Evolutionary conservation across 345 rosid species (phyloP).

Genomic region (Citrus medica): DNA sequence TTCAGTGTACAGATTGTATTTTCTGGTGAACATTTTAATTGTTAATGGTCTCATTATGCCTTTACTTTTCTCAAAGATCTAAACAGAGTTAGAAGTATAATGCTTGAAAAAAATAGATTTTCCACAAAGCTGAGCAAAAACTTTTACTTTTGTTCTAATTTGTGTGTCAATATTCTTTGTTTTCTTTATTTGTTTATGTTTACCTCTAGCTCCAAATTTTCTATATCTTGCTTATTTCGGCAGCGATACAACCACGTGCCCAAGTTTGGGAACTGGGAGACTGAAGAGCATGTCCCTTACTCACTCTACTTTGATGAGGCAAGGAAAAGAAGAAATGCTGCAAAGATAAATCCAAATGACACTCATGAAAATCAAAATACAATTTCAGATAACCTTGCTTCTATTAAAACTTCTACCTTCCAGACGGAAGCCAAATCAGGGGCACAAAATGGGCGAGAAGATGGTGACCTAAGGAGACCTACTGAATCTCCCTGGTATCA

Average conservation of each 20-base stretch:
- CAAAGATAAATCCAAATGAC: conserved; percentile 2
- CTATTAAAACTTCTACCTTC: conserved; percentile 11
- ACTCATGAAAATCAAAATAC: conserved; percentile 1
- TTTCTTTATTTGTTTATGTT: not conserved
- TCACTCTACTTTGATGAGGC: conserved; percentile 30
- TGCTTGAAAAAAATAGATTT: not conserved
- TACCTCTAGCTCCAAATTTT: not conserved
- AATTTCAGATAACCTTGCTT: not conserved
- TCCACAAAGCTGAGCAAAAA: not conserved
- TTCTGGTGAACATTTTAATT: not conserved
- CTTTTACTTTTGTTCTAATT: not conserved
- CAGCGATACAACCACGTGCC: conserved; percentile 24
- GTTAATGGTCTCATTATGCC: not conserved
- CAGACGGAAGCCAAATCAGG: not conserved
- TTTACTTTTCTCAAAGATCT: not conserved
- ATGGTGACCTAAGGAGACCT: not conserved
- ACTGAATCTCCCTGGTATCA: not conserved
- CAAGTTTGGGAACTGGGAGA: conserved; percentile 36
- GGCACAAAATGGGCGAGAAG: not conserved
- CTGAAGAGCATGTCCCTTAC: conserved; percentile 22
- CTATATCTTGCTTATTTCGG: not conserved
- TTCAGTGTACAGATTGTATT: not conserved
- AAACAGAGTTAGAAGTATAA: no score
- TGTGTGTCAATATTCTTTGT: not conserved
- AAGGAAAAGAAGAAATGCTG: conserved; percentile 5